These are phyloP conservation scores for Pseudogymnoascus sp. DNA, from an alignment of 2,329 filamentous ascomycete species.

Conservation along the genomic window DNA sequence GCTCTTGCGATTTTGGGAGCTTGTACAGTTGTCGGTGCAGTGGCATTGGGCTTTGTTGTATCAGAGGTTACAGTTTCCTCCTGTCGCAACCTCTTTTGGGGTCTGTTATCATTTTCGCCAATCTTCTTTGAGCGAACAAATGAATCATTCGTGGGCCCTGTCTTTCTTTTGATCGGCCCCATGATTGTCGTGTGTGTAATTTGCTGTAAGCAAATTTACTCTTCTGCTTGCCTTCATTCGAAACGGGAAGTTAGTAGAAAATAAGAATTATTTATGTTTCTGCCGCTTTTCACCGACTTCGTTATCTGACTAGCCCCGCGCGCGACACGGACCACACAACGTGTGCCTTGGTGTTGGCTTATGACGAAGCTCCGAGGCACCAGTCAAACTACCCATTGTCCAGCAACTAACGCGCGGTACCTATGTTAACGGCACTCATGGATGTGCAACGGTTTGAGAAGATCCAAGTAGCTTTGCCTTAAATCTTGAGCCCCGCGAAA, in stretches of 20 bases:
- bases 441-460: not conserved
- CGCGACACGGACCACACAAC: not conserved
- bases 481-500: not conserved
- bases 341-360: slow-evolving; percentile 1
- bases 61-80: slow-evolving; percentile 16
- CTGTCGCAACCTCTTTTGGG: slow-evolving; percentile 25
- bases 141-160: slow-evolving; percentile 27
- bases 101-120: slow-evolving; percentile 21
- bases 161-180: slow-evolving; percentile 29
- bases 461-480: not conserved
- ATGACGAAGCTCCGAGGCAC: slow-evolving; percentile 9
- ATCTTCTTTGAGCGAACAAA: slow-evolving; percentile 26
- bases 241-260: slow-evolving; percentile 5
- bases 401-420: slow-evolving; percentile 3
- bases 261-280: slow-evolving; percentile 10
- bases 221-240: not conserved
- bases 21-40: slow-evolving; percentile 15
- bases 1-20: slow-evolving; percentile 26
- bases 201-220: slow-evolving; percentile 5
- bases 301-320: slow-evolving; percentile 9
- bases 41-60: slow-evolving; percentile 12
- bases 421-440: not conserved
- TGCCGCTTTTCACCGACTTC: slow-evolving; percentile 6
- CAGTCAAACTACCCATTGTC: slow-evolving; percentile 1
- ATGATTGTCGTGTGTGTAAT: slow-evolving; percentile 17